phyloP scores from a whole-genome alignment of 306 rosid genomes.

The Hippophae rhamnoides region DNA sequence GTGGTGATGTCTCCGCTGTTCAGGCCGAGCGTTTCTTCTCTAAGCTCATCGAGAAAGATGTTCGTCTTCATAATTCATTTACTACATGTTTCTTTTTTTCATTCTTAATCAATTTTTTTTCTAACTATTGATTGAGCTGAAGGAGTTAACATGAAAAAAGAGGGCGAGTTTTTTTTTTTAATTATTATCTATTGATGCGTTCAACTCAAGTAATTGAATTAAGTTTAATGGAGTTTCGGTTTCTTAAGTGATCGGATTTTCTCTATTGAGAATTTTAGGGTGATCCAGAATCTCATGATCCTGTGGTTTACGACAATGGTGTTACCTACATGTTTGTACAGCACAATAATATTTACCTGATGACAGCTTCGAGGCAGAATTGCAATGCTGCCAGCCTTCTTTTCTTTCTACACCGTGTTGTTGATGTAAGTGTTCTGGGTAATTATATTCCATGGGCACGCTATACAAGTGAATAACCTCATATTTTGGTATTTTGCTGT shows the following conservation, averaged over 20 bases:
- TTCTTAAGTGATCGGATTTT: background rate
- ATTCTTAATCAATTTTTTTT: slow-evolving; percentile 3
- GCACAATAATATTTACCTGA: slow-evolving; percentile 86
- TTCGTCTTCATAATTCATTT: slow-evolving; percentile 3
- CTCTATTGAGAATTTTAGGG: slow-evolving; percentile 40
- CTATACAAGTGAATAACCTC: no score
- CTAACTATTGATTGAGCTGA: slow-evolving; percentile 13
- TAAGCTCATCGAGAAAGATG: slow-evolving; percentile 97
- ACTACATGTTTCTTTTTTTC: background rate
- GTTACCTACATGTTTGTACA: slow-evolving; percentile 90
- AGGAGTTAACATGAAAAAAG: slow-evolving; percentile 2
- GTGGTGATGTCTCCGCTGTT: slow-evolving; percentile 88
- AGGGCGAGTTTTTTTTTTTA: background rate
- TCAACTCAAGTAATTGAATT: background rate
- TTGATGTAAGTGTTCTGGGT: slow-evolving; percentile 57
- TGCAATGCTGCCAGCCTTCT: slow-evolving; percentile 97
- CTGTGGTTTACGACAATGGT: slow-evolving; percentile 78
- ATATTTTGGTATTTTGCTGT: no score
- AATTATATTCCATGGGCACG: background rate
- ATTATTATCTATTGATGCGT: background rate
- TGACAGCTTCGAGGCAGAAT: slow-evolving; percentile 88
- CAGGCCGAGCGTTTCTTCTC: slow-evolving; percentile 98
- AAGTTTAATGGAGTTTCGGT: background rate
- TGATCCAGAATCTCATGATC: slow-evolving; percentile 91
- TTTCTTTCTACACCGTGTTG: slow-evolving; percentile 79